Evolutionary conservation across 2,329 filamentous ascomycete species (phyloP), one percentile per base, ranked within the genome.

Genomic region (Penicillium griseofulvum): DNA sequence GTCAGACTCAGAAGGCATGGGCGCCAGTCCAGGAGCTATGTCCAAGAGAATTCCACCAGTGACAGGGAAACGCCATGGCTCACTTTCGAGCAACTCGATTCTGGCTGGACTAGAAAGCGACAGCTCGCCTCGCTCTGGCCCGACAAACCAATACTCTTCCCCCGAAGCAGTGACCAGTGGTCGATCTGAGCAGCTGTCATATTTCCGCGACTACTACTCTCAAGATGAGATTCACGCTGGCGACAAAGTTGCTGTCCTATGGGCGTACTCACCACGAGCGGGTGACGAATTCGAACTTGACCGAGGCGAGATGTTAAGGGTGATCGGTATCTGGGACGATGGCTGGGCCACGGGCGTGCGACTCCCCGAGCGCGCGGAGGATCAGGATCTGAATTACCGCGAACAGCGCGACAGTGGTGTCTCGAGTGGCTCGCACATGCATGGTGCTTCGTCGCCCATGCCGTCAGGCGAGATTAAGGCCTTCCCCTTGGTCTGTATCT

Each of bases 121-220:
- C 12, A 87, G 87, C 52, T 96, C 91, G 10, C 91, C 91, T 7
- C 82, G 80, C 37, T 84, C 83, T 11, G 80, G 70, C 55, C 91
- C 83, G 70, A 87, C 80, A 26, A 86, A 81, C 43, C 87, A 87
- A 49, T 87, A 90, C 74, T 96, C 92, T 3, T 97, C 92, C 4
- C 91, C 91, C 0, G 89, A 89, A 66, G 91, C 88, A 26, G 76
- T 93, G 58, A 84, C 87, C 24, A 96, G 91, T 66, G 91, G 93
- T 56, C 91, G 97, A 71, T 97, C 93, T 0, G 94, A 99, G 74
- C 94, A 97, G 72, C 78, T 99, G 51, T 87, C 90, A 4, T 96
- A 91, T 70, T 99, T 99, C 84, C 96, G 96, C 71, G 94, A 99
- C 73, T 99, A 99, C 75, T 99, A 99, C 71, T 97, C 93, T 2